These are phyloP conservation scores for Mortierella antarctica DNA, from an alignment of 192 early-diverging fungal species.

Conservation along the genomic window DNA sequence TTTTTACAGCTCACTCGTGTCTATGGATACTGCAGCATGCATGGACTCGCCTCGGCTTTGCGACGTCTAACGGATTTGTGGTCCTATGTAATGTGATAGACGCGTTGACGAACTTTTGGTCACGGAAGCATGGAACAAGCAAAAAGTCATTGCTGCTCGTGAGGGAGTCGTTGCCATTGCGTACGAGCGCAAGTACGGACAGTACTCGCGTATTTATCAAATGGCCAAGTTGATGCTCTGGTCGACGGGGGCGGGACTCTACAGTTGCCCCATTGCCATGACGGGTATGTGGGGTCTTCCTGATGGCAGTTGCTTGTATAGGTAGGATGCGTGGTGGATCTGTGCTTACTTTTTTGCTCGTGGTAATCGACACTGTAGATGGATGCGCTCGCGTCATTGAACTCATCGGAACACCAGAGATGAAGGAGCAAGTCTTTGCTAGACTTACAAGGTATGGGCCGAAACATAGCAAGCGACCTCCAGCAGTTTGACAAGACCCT, in stretches of 20 bases:
- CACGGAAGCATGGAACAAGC: slow-evolving; percentile 67
- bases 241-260: slow-evolving; percentile 62
- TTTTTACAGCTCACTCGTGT: background rate
- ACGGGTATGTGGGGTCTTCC: slow-evolving; percentile 50
- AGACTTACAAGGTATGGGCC: slow-evolving; percentile 57
- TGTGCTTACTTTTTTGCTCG: slow-evolving; percentile 13
- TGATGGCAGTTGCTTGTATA: background rate
- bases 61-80: background rate
- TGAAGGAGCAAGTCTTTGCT: slow-evolving; percentile 59
- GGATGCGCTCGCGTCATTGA: slow-evolving; percentile 75
- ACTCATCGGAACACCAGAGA: slow-evolving; percentile 59
- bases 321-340: background rate
- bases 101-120: slow-evolving; percentile 71
- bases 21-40: background rate
- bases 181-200: slow-evolving; percentile 65
- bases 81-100: slow-evolving; percentile 17
- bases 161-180: slow-evolving; percentile 75
- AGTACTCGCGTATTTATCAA: slow-evolving; percentile 68
- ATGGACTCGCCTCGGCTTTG: background rate
- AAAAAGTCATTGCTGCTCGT: slow-evolving; percentile 70
- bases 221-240: slow-evolving; percentile 76
- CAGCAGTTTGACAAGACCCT: background rate
- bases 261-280: slow-evolving; percentile 82
- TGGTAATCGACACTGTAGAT: slow-evolving; percentile 50
- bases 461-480: background rate